phyloP scores from a whole-genome alignment of 2,329 filamentous ascomycete genomes.

The Aspergillus cejpii region DNA sequence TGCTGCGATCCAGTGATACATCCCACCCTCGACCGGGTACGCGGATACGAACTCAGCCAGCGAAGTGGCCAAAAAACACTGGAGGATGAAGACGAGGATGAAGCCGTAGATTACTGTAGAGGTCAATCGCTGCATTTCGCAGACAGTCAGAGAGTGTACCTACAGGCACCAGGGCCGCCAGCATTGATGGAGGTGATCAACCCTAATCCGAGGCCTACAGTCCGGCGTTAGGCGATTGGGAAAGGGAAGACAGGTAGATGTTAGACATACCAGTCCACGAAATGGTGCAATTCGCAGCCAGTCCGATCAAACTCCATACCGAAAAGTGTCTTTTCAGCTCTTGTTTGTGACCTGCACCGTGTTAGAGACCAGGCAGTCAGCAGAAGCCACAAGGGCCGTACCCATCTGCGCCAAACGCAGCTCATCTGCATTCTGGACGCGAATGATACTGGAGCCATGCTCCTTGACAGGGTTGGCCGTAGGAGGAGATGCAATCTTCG shows the following conservation, averaged over 20 bases:
- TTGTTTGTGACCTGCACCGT: constrained; percentile 42
- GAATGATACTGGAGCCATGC: constrained; percentile 9
- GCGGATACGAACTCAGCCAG: constrained; percentile 46
- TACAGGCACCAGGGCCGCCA: constrained; percentile 43
- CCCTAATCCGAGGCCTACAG: constrained; percentile 36
- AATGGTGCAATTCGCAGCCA: constrained; percentile 47
- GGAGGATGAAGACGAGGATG: constrained; percentile 44
- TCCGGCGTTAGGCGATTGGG: too few species aligned
- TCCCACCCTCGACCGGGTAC: constrained; percentile 46
- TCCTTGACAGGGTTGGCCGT: neutral
- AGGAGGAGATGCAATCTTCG: constrained; percentile 7
- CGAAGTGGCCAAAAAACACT: constrained; percentile 43
- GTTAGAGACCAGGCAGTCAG: neutral
- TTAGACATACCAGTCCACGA: constrained; percentile 41
- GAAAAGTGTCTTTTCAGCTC: constrained; percentile 46
- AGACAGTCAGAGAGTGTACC: neutral
- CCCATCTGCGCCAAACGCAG: constrained; percentile 43
- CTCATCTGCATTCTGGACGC: constrained; percentile 35
- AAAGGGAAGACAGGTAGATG: too few species aligned
- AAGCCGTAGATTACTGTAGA: constrained; percentile 47
- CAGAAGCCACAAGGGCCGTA: constrained; percentile 16
- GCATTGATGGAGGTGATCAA: constrained; percentile 45
- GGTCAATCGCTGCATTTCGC: constrained; percentile 11
- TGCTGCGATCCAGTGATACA: constrained; percentile 49
- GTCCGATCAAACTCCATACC: constrained; percentile 44